These are phyloP conservation scores for Scleroderma citrinum DNA, from an alignment of 768 basidiomycete genomes.

Conservation along the genomic window DNA sequence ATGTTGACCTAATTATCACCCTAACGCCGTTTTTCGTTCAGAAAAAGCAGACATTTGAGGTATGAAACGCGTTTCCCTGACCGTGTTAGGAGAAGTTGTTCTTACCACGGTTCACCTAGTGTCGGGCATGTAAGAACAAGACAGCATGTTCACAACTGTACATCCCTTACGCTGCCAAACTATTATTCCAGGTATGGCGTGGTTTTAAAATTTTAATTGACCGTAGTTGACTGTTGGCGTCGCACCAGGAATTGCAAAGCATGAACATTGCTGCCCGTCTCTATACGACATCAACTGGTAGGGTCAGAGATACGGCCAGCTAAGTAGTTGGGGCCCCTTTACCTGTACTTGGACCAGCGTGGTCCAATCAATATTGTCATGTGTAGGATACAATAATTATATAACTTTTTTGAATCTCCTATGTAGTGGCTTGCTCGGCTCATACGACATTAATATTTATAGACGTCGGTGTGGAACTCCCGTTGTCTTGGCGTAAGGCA, in stretches of 20 bases:
- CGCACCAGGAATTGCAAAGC: slow-evolving; percentile 75
- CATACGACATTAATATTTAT: too few species aligned
- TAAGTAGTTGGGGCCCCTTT: too few species aligned
- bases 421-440: too few species aligned
- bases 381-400: too few species aligned
- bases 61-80: slow-evolving; percentile 16
- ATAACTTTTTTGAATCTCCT: too few species aligned
- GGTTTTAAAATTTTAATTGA: not conserved
- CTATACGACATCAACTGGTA: slow-evolving; percentile 82
- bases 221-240: slow-evolving; percentile 1
- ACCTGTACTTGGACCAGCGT: too few species aligned
- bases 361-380: too few species aligned
- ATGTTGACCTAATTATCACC: slow-evolving; percentile 2
- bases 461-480: too few species aligned
- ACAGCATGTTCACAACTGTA: slow-evolving; percentile 88
- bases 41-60: slow-evolving; percentile 98
- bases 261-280: slow-evolving; percentile 92
- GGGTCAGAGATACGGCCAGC: slow-evolving; percentile 56
- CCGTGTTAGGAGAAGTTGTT: not conserved
- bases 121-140: slow-evolving; percentile 96
- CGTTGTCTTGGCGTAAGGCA: too few species aligned
- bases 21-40: slow-evolving; percentile 21
- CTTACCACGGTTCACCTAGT: slow-evolving; percentile 37
- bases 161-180: slow-evolving; percentile 95
- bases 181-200: slow-evolving; percentile 80